A percentile compares a stretch with the other conserved stretches of the same genome.
Evolutionary conservation across 345 rosid species (phyloP).

Genomic region (Syzygium grande): DNA sequence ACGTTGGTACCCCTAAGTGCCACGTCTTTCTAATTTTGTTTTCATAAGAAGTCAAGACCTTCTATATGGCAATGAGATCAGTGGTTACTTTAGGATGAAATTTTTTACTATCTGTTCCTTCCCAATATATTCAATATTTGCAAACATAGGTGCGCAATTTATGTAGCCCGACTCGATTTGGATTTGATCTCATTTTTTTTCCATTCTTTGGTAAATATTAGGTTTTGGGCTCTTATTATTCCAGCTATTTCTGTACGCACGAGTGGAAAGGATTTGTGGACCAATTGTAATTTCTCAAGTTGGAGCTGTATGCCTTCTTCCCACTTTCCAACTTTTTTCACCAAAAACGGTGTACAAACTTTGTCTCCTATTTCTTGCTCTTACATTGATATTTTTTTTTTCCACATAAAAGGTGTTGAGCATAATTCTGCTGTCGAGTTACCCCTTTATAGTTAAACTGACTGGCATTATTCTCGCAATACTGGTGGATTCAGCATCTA

Average conservation of each 20-base stretch:
- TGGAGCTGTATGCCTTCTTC: conserved; percentile 28
- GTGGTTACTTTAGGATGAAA: not conserved
- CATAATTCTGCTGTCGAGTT: conserved; percentile 29
- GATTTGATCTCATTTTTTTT: not conserved
- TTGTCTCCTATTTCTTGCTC: not conserved
- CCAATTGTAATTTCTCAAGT: conserved; percentile 29
- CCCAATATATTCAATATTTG: not conserved
- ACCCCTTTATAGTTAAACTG: conserved; percentile 31
- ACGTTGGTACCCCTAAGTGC: not conserved
- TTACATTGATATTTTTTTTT: not conserved
- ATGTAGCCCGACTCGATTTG: not conserved
- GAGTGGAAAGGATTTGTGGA: conserved; percentile 31
- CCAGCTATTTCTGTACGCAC: conserved; percentile 37
- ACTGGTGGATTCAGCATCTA: conserved; percentile 28
- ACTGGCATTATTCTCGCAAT: conserved; percentile 20
- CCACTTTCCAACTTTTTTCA: not conserved
- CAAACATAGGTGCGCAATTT: not conserved
- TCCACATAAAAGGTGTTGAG: conserved; percentile 20
- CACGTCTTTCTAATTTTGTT: not conserved
- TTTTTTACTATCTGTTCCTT: not conserved
- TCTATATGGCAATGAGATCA: not conserved
- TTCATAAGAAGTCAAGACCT: not conserved
- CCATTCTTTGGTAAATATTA: not conserved
- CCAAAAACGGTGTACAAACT: not conserved
- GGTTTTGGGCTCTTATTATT: conserved; percentile 43